phyloP scores from a whole-genome alignment of 2,329 filamentous ascomycete genomes.

The Ophiostoma australiae region DNA sequence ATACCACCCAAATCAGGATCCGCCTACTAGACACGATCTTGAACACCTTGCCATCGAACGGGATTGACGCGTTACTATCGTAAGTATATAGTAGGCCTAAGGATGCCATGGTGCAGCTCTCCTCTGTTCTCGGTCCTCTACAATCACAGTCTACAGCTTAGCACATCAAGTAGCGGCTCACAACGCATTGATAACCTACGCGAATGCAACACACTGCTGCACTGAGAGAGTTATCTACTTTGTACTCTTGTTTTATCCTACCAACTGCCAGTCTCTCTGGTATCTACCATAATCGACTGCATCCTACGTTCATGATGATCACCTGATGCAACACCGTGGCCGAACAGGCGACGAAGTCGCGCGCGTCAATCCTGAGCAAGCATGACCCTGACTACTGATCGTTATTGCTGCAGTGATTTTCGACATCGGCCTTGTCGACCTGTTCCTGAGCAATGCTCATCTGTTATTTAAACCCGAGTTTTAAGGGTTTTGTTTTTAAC shows the following conservation, averaged over 20 bases:
- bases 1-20: not conserved
- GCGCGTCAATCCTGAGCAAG: conserved; percentile 5
- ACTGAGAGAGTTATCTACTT: not conserved
- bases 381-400: not conserved
- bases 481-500: not conserved
- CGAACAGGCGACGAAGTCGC: conserved; percentile 20
- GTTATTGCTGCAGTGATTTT: not conserved
- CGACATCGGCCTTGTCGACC: too few relatives aligned
- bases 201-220: conserved; percentile 11
- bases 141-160: not conserved
- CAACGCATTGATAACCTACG: conserved; percentile 12
- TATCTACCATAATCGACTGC: not conserved
- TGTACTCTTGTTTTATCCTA: not conserved
- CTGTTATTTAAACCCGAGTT: not conserved
- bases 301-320: not conserved
- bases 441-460: not conserved
- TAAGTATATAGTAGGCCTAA: not conserved
- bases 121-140: not conserved
- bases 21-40: not conserved
- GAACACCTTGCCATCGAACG: not conserved
- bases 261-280: not conserved
- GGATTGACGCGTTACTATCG: not conserved
- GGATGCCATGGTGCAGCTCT: not conserved
- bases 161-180: not conserved
- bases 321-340: conserved; percentile 14